Evolutionary conservation across 2,329 filamentous ascomycete species (phyloP).

Genomic region (Aspergillus melleus): DNA sequence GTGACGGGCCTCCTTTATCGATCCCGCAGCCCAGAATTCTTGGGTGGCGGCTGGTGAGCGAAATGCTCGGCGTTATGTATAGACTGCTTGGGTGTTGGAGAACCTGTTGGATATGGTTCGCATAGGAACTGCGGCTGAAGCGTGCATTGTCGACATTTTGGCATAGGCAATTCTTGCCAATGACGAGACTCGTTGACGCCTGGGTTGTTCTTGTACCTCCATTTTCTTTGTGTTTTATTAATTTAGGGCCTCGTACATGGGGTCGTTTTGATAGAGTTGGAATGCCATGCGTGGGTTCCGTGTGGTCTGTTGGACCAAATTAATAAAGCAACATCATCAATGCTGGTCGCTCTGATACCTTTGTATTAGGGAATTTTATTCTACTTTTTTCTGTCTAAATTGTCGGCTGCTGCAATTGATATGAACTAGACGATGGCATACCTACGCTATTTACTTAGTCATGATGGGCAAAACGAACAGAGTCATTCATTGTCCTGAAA

Average conservation of each 20-base stretch:
- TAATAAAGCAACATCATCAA: neutral
- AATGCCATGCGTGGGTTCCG: neutral
- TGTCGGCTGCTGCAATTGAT: too few relatives aligned
- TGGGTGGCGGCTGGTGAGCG: neutral
- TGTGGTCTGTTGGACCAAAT: neutral
- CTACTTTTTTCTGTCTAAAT: too few relatives aligned
- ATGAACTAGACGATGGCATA: too few relatives aligned
- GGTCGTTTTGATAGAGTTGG: slow-evolving; percentile 1
- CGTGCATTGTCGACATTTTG: neutral
- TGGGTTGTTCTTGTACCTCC: neutral
- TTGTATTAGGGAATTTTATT: neutral
- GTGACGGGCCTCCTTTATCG: neutral
- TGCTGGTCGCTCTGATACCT: neutral
- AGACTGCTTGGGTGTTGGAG: neutral
- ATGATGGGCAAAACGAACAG: too few relatives aligned
- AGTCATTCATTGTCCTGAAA: too few relatives aligned
- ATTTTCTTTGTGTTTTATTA: neutral
- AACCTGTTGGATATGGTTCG: neutral
- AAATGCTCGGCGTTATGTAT: neutral
- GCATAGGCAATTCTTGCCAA: neutral
- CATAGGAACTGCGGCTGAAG: neutral
- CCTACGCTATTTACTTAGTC: too few relatives aligned
- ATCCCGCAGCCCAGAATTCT: neutral
- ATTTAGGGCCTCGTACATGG: neutral
- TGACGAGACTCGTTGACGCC: neutral